phyloP scores from a whole-genome alignment of 768 basidiomycete genomes.

The Tulasnella sp. region DNA sequence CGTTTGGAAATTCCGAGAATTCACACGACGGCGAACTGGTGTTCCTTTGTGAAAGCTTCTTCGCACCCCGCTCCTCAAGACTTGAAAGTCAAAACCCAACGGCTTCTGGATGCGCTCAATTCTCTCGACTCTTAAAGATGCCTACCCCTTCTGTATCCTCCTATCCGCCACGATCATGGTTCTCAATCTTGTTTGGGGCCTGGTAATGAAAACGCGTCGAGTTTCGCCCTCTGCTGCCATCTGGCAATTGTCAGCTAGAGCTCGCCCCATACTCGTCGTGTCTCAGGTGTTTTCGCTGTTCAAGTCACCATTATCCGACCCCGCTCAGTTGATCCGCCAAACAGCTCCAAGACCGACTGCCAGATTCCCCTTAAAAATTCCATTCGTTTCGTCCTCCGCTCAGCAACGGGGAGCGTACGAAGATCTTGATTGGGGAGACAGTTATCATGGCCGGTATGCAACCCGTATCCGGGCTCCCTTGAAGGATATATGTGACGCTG shows the following conservation, averaged over 20 bases:
- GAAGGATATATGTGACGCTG: too few species aligned
- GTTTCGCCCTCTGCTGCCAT: background rate
- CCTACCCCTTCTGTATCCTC: background rate
- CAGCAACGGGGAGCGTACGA: background rate
- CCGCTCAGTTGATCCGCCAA: too few species aligned
- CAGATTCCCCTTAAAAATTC: background rate
- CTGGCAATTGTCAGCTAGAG: background rate
- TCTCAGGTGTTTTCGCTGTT: background rate
- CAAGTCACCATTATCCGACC: too few species aligned
- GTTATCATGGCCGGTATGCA: background rate
- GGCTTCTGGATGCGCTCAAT: background rate
- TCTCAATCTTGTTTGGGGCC: background rate
- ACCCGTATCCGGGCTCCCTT: background rate
- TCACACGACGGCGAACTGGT: constrained; percentile 13
- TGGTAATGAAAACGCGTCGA: background rate
- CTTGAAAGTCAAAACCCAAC: background rate
- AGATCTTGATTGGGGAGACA: constrained; percentile 27
- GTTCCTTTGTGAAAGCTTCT: background rate
- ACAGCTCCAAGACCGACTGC: background rate
- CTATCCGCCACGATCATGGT: background rate
- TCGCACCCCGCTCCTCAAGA: background rate
- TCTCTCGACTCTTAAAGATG: background rate
- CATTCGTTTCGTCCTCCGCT: background rate
- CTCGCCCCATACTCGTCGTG: background rate
- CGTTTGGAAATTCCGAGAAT: constrained; percentile 23